Conservation (phyloP, 2,329 filamentous ascomycete species). For the Plenodomus biglobosus region DNA sequence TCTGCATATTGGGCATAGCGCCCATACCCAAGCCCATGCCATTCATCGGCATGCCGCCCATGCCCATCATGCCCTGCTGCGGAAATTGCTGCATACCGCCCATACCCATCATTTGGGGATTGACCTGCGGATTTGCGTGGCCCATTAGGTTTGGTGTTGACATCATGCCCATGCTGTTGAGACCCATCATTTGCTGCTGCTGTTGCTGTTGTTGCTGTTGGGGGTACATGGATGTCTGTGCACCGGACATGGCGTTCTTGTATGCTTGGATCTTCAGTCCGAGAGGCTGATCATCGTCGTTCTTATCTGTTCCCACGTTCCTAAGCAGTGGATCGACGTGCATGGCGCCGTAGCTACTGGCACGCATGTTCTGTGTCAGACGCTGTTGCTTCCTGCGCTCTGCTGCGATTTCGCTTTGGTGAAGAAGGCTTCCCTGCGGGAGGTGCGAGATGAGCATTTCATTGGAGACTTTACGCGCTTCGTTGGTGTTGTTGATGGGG, state of each 20-base stretch:
- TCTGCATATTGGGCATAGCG: neutral
- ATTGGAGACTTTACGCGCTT: slow-evolving; percentile 41
- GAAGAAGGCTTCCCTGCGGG: slow-evolving; percentile 47
- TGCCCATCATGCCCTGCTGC: neutral
- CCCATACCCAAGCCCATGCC: neutral
- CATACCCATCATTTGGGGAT: slow-evolving; percentile 9
- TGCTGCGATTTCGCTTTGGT: slow-evolving; percentile 41
- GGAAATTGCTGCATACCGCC: slow-evolving; percentile 5
- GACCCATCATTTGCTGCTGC: slow-evolving; percentile 20
- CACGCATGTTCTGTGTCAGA: slow-evolving; percentile 37
- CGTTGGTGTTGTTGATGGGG: slow-evolving; percentile 46
- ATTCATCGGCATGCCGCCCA: neutral
- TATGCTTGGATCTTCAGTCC: slow-evolving; percentile 43
- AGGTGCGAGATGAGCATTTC: slow-evolving; percentile 39
- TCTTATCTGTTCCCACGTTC: slow-evolving; percentile 23
- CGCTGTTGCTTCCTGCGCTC: slow-evolving; percentile 42
- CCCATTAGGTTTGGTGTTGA: slow-evolving; percentile 9
- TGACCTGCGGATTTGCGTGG: slow-evolving; percentile 1
- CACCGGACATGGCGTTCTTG: slow-evolving; percentile 33
- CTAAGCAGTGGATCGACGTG: slow-evolving; percentile 27
- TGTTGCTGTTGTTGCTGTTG: slow-evolving; percentile 10
- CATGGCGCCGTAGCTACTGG: slow-evolving; percentile 31
- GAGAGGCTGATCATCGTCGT: slow-evolving; percentile 32
- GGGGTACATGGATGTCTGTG: slow-evolving; percentile 18
- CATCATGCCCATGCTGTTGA: slow-evolving; percentile 23